A percentile compares a stretch with the other conserved stretches of the same genome.
phyloP scores from a whole-genome alignment of 1,139 yeast species.

The Ogataea hybrid region DNA sequence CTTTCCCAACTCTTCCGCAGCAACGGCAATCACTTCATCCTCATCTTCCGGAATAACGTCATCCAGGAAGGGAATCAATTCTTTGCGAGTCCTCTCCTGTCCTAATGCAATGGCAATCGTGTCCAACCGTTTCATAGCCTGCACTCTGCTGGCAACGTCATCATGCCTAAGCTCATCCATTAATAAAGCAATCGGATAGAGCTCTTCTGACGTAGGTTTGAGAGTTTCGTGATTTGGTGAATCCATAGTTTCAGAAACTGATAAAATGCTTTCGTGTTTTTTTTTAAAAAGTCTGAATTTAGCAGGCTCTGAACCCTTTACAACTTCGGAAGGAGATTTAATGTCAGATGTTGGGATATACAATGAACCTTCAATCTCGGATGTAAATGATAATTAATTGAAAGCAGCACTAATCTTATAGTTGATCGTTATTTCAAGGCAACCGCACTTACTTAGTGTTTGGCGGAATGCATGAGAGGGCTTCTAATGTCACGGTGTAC shows the following conservation, averaged over 20 bases:
- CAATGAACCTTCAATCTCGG: too few species aligned
- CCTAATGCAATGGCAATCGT: constrained; percentile 96
- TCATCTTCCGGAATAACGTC: constrained; percentile 96
- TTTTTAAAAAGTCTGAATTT: neutral
- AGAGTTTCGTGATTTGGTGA: constrained; percentile 4
- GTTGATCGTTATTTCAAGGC: too few species aligned
- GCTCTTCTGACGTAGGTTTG: constrained; percentile 44
- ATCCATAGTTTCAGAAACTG: constrained; percentile 11
- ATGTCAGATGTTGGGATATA: too few species aligned
- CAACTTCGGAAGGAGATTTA: too few species aligned
- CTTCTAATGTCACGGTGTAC: too few species aligned
- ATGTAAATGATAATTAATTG: too few species aligned
- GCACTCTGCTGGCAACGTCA: constrained; percentile 89
- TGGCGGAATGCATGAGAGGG: too few species aligned
- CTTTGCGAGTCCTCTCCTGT: constrained; percentile 86
- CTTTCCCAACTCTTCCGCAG: constrained; percentile 86
- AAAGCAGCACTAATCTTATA: too few species aligned
- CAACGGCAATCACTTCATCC: constrained; percentile 93
- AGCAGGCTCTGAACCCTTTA: too few species aligned
- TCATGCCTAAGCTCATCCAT: constrained; percentile 95
- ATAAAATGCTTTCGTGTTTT: neutral
- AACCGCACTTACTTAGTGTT: too few species aligned
- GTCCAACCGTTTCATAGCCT: constrained; percentile 92
- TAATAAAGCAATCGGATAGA: constrained; percentile 91
- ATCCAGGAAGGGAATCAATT: constrained; percentile 83